phyloP scores from a whole-genome alignment of 805 yeast genomes.

The Priceomyces fermenticarens region DNA sequence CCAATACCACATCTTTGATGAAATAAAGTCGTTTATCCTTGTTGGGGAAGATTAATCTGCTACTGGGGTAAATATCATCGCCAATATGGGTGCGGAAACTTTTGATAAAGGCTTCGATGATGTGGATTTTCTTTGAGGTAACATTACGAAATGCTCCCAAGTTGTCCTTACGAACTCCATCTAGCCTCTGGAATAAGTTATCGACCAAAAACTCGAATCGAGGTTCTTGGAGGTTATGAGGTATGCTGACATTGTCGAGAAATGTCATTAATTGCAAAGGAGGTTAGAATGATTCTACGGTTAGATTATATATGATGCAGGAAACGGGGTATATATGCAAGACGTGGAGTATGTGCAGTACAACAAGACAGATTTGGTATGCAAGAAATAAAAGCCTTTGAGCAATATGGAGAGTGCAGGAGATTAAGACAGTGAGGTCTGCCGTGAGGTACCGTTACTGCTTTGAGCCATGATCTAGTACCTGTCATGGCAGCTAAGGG shows the following conservation, averaged over 20 bases:
- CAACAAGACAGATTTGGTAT: too few relatives aligned
- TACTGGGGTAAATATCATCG: slow-evolving; percentile 60
- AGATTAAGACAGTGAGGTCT: too few relatives aligned
- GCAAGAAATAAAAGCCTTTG: too few relatives aligned
- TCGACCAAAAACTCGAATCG: slow-evolving; percentile 38
- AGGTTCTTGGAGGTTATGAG: slow-evolving; percentile 40
- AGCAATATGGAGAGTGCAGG: too few relatives aligned
- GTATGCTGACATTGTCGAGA: slow-evolving; percentile 18
- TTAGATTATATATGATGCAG: too few relatives aligned
- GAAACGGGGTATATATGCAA: too few relatives aligned
- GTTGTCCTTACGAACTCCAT: slow-evolving; percentile 24
- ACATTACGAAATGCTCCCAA: slow-evolving; percentile 21
- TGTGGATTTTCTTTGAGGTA: slow-evolving; percentile 22
- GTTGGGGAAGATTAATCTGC: slow-evolving; percentile 59
- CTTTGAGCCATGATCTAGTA: too few relatives aligned
- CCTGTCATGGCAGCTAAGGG: too few relatives aligned
- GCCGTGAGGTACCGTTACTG: too few relatives aligned
- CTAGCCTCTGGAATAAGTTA: slow-evolving; percentile 41
- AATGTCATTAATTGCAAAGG: slow-evolving; percentile 9
- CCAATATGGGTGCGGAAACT: slow-evolving; percentile 38
- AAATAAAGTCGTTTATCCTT: slow-evolving; percentile 61
- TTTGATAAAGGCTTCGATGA: slow-evolving; percentile 27
- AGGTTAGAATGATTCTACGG: too few relatives aligned
- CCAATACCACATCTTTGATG: slow-evolving; percentile 62
- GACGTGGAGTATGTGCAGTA: too few relatives aligned